Evolutionary conservation across 1,139 yeast genomes (phyloP).

Genomic region (Yamadazyma kanchanaburiensis): DNA sequence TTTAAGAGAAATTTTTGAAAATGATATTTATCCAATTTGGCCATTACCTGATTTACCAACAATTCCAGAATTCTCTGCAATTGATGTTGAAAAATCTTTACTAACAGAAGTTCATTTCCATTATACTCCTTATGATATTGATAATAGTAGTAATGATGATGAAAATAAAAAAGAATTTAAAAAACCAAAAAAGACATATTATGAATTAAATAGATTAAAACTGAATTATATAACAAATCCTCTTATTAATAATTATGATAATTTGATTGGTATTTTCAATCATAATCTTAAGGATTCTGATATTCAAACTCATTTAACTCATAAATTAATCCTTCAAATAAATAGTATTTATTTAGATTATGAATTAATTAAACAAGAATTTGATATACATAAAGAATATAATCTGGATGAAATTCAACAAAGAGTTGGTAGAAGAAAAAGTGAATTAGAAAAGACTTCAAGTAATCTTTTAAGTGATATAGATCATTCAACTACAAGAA

Average conservation of each 20-base stretch:
- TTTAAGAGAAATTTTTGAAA: conserved; percentile 41
- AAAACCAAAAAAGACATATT: conserved; percentile 37
- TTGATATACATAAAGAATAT: conserved; percentile 19
- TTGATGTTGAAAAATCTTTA: conserved; percentile 76
- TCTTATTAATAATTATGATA: conserved; percentile 53
- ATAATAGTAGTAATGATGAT: conserved; percentile 12
- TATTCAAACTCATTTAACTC: conserved; percentile 25
- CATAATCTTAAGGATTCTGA: conserved; percentile 25
- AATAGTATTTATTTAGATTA: conserved; percentile 28
- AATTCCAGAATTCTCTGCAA: conserved; percentile 59
- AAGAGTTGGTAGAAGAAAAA: conserved; percentile 29
- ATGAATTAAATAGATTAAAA: conserved; percentile 62
- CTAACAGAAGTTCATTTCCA: conserved; percentile 73
- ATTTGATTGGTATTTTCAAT: conserved; percentile 55
- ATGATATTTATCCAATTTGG: conserved; percentile 48
- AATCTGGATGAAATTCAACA: conserved; percentile 22
- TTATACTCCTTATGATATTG: conserved; percentile 52
- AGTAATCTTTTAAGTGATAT: conserved; percentile 30
- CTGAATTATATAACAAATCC: conserved; percentile 71
- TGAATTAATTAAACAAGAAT: conserved; percentile 26
- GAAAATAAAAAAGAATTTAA: conserved; percentile 10
- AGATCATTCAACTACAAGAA: conserved; percentile 36
- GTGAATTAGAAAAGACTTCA: conserved; percentile 26
- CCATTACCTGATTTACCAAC: conserved; percentile 74
- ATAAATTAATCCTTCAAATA: conserved; percentile 33